Conservation (phyloP, 768 basidiomycete genomes). For the Nidula microcarpa region DNA sequence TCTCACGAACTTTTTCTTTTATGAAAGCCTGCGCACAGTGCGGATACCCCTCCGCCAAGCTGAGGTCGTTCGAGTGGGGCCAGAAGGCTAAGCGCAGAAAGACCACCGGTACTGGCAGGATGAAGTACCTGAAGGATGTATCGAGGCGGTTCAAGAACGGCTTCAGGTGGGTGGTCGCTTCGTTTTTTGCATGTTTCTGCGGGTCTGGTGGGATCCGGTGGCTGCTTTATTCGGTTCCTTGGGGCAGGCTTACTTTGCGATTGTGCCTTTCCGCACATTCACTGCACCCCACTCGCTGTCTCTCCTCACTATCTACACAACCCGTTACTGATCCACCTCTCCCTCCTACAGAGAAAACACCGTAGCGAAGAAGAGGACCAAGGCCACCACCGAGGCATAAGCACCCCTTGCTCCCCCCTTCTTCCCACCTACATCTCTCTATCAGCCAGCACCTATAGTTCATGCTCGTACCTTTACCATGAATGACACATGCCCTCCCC, state of each 20-base stretch:
- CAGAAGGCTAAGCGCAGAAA: constrained; percentile 99
- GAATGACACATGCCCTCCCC: not conserved
- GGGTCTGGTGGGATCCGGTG: not conserved
- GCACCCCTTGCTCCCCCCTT: constrained; percentile 3
- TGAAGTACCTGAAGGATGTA: constrained; percentile 90
- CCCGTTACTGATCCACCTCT: not conserved
- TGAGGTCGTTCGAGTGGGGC: constrained; percentile 97
- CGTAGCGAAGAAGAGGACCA: constrained; percentile 81
- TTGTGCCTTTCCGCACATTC: constrained; percentile 19
- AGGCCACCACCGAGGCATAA: constrained; percentile 45
- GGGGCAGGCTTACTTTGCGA: too few relatives aligned
- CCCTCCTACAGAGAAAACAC: constrained; percentile 72
- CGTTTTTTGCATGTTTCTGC: not conserved
- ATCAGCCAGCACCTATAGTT: not conserved
- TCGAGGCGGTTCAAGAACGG: constrained; percentile 98
- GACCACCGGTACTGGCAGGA: constrained; percentile 97
- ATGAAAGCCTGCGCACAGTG: constrained; percentile 90
- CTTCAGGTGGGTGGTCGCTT: constrained; percentile 61
- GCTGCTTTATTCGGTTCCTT: too few relatives aligned
- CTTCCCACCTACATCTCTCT: not conserved
- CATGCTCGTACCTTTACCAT: not conserved
- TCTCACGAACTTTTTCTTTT: too few relatives aligned
- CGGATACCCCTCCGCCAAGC: constrained; percentile 93
- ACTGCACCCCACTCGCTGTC: too few relatives aligned
- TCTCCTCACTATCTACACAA: too few relatives aligned